Base-by-base conservation (phyloP, 169 alveolate species). In the Plasmodium fragile region DNA sequence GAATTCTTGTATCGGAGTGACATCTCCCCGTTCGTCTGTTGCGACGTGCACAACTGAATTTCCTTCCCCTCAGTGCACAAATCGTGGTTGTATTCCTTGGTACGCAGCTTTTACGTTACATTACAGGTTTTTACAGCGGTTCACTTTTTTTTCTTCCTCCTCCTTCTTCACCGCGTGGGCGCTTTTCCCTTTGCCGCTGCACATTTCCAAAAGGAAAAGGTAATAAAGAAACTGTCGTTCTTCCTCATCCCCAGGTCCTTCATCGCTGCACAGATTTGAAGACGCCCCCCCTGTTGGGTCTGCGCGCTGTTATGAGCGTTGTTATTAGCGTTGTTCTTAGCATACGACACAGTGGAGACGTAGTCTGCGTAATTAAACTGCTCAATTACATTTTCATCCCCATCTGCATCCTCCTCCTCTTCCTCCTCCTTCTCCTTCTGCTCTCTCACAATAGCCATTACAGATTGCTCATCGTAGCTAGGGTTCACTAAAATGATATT, bases 141-240 rank as follows among this genome's bases (percentile, higher is more conserved):
- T 49, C 59, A 1, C 7, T 3, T 49, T 49, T 45, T 10, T 13
- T 45, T 45, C 3, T 45, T 45, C 18, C 11, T 45, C 4, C 34
- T 59, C 5, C 34, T 22, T 25, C 11, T 65, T 18, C 75, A 65
- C n/a, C 36, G 5, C 41, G 36, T 8, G 30, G 11, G 3, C n/a
- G 16, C n/a, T 5, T 65, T 65, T 5, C 36, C 30, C 75, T 6
- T 65, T 22, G 6, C 41, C 36, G n/a, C 7, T n/a, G 7, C 75
- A 25, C 32, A 65, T 25, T 65, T 82, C 92, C 92, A 82, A 45
- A 59, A 82, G 25, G 65, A 82, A 65, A 59, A 82, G 41, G 92
- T 82, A 11, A 82, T 82, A 53, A 82, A 59, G 22, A 82, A 82
- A 10, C n/a, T 59, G 28, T 65, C 71, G 30, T 65, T 82, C 28